Percentiles rank a stretch among this genome's conserved stretches.
These are phyloP conservation scores for Phascolomyces articulosus DNA, from an alignment of 371 early-diverging fungal species.

Conservation along the genomic window DNA sequence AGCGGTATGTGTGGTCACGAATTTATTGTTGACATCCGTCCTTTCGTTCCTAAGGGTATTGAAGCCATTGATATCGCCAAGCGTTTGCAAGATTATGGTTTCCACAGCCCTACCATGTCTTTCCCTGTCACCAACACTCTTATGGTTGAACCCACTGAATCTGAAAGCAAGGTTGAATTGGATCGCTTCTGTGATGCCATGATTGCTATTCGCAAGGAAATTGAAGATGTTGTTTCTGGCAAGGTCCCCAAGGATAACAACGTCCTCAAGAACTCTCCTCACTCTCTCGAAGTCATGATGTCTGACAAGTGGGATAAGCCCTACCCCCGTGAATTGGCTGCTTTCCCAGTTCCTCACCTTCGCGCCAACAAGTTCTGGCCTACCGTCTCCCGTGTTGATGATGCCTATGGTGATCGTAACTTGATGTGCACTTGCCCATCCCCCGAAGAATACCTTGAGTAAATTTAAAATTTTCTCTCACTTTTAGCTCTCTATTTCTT, in stretches of 20 bases:
- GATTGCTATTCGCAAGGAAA: slow-evolving; percentile 92
- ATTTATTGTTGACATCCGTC: slow-evolving; percentile 94
- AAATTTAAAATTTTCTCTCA: too few species aligned
- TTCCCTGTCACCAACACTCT: slow-evolving; percentile 98
- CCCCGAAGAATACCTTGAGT: slow-evolving; percentile 51
- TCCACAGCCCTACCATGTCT: slow-evolving; percentile 98
- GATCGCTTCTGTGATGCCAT: slow-evolving; percentile 98
- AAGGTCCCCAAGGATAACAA: slow-evolving; percentile 83
- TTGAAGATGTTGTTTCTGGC: slow-evolving; percentile 84
- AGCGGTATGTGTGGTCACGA: slow-evolving; percentile 97
- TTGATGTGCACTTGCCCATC: slow-evolving; percentile 91
- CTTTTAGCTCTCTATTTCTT: neutral
- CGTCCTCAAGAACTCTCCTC: slow-evolving; percentile 88
- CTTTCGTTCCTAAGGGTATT: slow-evolving; percentile 81
- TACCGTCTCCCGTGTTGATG: slow-evolving; percentile 87
- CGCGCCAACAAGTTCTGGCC: slow-evolving; percentile 96
- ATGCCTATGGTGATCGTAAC: slow-evolving; percentile 94
- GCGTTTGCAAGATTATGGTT: slow-evolving; percentile 97
- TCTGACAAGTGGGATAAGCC: slow-evolving; percentile 81
- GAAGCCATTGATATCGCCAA: slow-evolving; percentile 97
- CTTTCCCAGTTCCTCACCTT: slow-evolving; percentile 86
- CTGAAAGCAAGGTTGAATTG: slow-evolving; percentile 89
- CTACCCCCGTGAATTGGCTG: slow-evolving; percentile 88
- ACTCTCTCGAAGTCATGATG: slow-evolving; percentile 78
- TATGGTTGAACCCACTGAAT: slow-evolving; percentile 99